Evolutionary conservation across 2,329 filamentous ascomycete genomes (phyloP).

Genomic region (Trichoderma atroviride): DNA sequence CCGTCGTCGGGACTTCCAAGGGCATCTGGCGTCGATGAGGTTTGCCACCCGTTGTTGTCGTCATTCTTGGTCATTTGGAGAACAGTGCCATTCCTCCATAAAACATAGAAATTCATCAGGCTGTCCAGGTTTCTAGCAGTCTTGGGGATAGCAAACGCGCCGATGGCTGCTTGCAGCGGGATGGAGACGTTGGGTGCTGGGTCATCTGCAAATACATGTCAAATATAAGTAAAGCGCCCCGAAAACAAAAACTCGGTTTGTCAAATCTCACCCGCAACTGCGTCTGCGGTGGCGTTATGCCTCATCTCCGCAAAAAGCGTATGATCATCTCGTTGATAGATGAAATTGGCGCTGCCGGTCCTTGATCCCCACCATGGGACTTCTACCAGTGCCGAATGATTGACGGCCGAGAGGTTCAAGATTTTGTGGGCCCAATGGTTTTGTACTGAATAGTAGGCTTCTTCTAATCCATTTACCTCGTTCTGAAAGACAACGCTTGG

Average conservation of each 20-base stretch:
- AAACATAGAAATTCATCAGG: conserved; percentile 3
- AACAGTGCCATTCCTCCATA: not conserved
- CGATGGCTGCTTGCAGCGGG: not conserved
- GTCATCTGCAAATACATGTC: not conserved
- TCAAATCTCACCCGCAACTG: not conserved
- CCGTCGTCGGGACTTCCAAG: conserved; percentile 1
- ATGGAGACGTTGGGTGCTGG: not conserved
- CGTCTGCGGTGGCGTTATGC: not conserved
- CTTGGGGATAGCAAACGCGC: not conserved
- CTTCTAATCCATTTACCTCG: not conserved
- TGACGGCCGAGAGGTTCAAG: not conserved
- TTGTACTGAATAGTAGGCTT: not conserved
- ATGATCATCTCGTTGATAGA: not conserved
- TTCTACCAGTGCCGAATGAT: not conserved
- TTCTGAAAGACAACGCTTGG: not conserved
- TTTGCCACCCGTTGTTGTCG: conserved; percentile 3
- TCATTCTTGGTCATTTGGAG: conserved; percentile 6
- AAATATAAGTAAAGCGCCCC: not conserved
- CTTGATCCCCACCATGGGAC: not conserved
- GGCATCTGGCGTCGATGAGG: not conserved
- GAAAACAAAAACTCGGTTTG: not conserved
- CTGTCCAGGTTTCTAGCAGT: not conserved
- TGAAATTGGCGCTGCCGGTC: not conserved
- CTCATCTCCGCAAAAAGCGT: not conserved
- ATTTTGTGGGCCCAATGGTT: not conserved